phyloP scores from a whole-genome alignment of 192 early-diverging fungal species.

The Linnemannia hyalina region DNA sequence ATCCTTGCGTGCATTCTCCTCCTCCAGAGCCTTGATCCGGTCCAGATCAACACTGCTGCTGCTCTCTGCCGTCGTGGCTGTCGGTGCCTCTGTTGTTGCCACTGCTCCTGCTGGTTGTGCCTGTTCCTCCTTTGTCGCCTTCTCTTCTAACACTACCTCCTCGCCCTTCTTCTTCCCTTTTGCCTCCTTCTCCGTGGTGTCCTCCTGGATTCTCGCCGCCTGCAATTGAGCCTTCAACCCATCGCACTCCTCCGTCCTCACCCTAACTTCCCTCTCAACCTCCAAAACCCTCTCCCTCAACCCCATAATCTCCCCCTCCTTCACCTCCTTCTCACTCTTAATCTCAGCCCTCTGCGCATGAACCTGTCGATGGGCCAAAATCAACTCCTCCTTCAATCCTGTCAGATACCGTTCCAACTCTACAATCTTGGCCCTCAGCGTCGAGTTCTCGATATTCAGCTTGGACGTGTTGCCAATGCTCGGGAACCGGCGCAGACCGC shows the following conservation, averaged over 20 bases:
- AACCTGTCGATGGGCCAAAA: constrained; percentile 31
- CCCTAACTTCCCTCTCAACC: constrained; percentile 27
- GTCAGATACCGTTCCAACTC: constrained; percentile 48
- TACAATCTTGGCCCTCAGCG: constrained; percentile 33
- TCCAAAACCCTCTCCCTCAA: constrained; percentile 9
- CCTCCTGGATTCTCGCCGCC: neutral
- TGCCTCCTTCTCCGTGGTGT: neutral
- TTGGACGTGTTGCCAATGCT: constrained; percentile 46
- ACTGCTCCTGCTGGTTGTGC: neutral
- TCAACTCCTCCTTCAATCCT: constrained; percentile 46
- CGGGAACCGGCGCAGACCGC: constrained; percentile 34
- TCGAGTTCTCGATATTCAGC: constrained; percentile 25
- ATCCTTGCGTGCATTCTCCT: constrained; percentile 35
- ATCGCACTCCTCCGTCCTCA: constrained; percentile 21
- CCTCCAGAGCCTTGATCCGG: constrained; percentile 10
- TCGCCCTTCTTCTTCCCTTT: constrained; percentile 3
- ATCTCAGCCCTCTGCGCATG: constrained; percentile 21
- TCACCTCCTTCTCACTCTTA: constrained; percentile 20
- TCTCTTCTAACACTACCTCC: neutral
- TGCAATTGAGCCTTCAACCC: neutral
- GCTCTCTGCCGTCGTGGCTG: neutral
- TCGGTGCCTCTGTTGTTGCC: neutral
- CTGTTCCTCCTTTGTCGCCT: neutral
- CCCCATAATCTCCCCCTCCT: neutral
- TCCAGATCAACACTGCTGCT: neutral